Evolutionary conservation across 495 filamentous ascomycete species (phyloP).

Genomic region (Aspergillus affinis): DNA sequence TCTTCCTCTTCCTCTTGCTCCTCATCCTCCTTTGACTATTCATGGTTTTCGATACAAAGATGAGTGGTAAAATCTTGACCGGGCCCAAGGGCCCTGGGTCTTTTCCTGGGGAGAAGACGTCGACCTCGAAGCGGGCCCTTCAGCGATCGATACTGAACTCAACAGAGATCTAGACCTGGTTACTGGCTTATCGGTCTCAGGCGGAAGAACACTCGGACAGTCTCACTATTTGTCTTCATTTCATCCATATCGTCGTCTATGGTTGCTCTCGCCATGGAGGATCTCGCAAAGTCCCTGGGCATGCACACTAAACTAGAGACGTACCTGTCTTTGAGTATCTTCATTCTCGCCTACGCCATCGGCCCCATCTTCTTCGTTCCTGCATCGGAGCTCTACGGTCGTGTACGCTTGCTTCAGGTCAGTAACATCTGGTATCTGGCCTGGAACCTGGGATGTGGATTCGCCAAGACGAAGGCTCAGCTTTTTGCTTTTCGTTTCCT

Average conservation of each 20-base stretch:
- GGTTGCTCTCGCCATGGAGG: constrained; percentile 11
- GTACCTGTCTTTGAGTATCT: constrained; percentile 7
- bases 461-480: constrained; percentile 3
- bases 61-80: too few relatives aligned
- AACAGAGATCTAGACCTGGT: constrained; percentile 5
- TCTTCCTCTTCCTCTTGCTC: too few relatives aligned
- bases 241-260: constrained; percentile 11
- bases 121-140: too few relatives aligned
- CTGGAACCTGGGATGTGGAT: constrained; percentile 13
- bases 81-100: too few relatives aligned
- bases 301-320: constrained; percentile 8
- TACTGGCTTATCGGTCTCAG: constrained; percentile 3
- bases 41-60: too few relatives aligned
- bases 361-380: constrained; percentile 14
- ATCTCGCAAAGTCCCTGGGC: not conserved
- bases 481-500: constrained; percentile 16
- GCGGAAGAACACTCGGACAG: constrained; percentile 6
- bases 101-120: too few relatives aligned
- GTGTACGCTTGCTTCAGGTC: constrained; percentile 8
- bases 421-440: constrained; percentile 13
- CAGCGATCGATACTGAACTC: too few relatives aligned
- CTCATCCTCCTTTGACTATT: too few relatives aligned
- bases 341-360: constrained; percentile 14
- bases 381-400: constrained; percentile 12
- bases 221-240: constrained; percentile 14